A percentile compares a stretch with the other conserved stretches of the same genome.
Evolutionary conservation across 169 alveolate species (phyloP).

Genomic region (Plasmodium chabaudi): DNA sequence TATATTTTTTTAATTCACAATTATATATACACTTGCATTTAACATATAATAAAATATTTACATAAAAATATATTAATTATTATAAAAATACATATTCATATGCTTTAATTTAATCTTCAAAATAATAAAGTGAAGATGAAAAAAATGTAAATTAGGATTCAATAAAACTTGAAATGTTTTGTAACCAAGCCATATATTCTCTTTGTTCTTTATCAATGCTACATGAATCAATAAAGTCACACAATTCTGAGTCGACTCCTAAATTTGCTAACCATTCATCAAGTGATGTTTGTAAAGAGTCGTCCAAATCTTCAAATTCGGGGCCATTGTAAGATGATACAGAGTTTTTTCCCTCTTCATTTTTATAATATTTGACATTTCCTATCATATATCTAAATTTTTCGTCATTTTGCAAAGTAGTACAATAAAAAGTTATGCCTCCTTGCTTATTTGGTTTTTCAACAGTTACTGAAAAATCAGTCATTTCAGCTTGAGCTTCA

Average conservation of each 20-base stretch:
- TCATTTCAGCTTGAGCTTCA: conserved; percentile 90
- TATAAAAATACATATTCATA: conserved; percentile 3
- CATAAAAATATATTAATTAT: neutral
- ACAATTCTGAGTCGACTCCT: conserved; percentile 89
- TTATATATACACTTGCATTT: conserved; percentile 5
- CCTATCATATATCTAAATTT: conserved; percentile 89
- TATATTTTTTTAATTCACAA: conserved; percentile 21
- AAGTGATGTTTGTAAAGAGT: conserved; percentile 90
- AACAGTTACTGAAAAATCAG: conserved; percentile 91
- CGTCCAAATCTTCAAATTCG: conserved; percentile 93
- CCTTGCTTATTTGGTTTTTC: conserved; percentile 85
- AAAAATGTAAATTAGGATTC: conserved; percentile 32
- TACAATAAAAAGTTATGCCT: conserved; percentile 90
- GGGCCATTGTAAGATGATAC: conserved; percentile 92
- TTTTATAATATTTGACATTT: conserved; percentile 85
- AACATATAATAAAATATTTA: conserved; percentile 7
- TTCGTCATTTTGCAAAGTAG: conserved; percentile 89
- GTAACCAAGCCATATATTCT: conserved; percentile 87
- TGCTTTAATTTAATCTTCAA: neutral
- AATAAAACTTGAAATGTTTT: conserved; percentile 78
- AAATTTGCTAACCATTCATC: conserved; percentile 89
- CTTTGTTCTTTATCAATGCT: conserved; percentile 91
- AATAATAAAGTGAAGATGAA: conserved; percentile 7
- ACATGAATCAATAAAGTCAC: conserved; percentile 91
- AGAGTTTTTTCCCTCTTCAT: conserved; percentile 87